Conservation (phyloP, 495 filamentous ascomycete genomes). For the Aspergillus kassunensis region DNA sequence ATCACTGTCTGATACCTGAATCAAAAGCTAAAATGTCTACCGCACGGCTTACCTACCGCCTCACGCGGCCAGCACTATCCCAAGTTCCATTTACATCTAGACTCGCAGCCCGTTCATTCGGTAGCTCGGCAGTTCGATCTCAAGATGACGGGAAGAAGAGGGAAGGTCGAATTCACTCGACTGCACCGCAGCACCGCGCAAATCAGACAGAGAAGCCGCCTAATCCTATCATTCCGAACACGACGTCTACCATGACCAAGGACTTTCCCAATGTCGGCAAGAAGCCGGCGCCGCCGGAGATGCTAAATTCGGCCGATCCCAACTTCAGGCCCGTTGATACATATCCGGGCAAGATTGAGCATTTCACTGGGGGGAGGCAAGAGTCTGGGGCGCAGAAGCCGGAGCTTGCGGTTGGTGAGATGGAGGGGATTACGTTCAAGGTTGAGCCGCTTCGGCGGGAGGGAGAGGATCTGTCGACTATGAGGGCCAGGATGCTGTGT, state of each 20-base stretch:
- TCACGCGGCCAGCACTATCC: constrained; percentile 27
- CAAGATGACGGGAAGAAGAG: constrained; percentile 21
- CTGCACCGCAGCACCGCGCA: constrained; percentile 45
- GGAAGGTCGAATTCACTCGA: constrained; percentile 26
- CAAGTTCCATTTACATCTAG: constrained; percentile 19
- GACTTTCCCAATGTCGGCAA: constrained; percentile 57
- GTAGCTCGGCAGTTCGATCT: constrained; percentile 32
- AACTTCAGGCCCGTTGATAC: constrained; percentile 56
- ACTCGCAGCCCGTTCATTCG: constrained; percentile 31
- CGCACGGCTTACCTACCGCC: constrained; percentile 30
- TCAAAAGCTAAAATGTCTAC: constrained; percentile 34
- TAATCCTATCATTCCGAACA: constrained; percentile 62
- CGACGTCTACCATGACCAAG: constrained; percentile 59
- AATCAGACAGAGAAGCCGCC: constrained; percentile 51
- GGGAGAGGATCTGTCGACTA: constrained; percentile 78
- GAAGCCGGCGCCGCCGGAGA: constrained; percentile 56
- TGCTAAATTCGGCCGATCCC: constrained; percentile 44
- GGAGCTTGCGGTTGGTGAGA: constrained; percentile 89
- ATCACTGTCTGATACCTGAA: neutral
- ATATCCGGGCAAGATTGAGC: constrained; percentile 55
- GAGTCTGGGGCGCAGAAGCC: constrained; percentile 44
- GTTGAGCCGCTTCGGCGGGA: constrained; percentile 79
- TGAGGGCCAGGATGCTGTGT: constrained; percentile 87
- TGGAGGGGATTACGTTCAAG: constrained; percentile 82
- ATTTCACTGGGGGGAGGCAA: constrained; percentile 60